Base-by-base conservation (phyloP, 1,139 yeast genomes). In the Sugiyamaella novakii region DNA sequence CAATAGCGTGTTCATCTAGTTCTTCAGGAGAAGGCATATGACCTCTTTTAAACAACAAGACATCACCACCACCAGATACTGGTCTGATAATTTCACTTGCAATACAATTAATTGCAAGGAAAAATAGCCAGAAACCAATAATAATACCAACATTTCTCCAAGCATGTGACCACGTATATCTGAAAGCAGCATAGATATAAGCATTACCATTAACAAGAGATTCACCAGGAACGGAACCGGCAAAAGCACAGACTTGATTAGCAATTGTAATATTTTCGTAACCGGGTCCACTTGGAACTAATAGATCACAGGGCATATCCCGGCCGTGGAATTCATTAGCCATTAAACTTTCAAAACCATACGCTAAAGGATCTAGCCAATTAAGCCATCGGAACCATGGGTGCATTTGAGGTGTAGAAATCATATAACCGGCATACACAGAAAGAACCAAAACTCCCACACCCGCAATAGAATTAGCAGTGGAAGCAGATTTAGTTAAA, bases 91-190 rank as follows among this genome's bases (percentile, higher is more conserved):
- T 73, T 62, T 81, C 86, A 52, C 79, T 72, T 44, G 78, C 73
- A 19, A 77, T 43, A 44, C 76, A 75, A 55, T 77, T 74, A 25
- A 77, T 50, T 6, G 66, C 63, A 52, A 75, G 62, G 59, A 80
- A 80, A 56, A 76, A 78, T 34, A 74, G 65, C 53, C 79, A 74
- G 72, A 80, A 80, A 28, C 76, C 84, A 55, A 81, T 62, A 47
- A 78, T 66, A 47, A 81, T 73, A 60, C 86, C 87, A 67, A 83
- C 72, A 61, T 81, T 79, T 66, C 86, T 76, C 87, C 88, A 83
- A 42, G 78, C 78, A 57, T 83, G 85, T 18, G 64, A 60, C 60
- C 75, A 78, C 38, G 63, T 63, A 64, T 69, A 79, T 38, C 74
- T 69, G 51, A 68, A 69, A 17, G 69, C 59, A 22, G 60, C 63